phyloP scores from a whole-genome alignment of 768 basidiomycete species.

The Lactarius quietus region DNA sequence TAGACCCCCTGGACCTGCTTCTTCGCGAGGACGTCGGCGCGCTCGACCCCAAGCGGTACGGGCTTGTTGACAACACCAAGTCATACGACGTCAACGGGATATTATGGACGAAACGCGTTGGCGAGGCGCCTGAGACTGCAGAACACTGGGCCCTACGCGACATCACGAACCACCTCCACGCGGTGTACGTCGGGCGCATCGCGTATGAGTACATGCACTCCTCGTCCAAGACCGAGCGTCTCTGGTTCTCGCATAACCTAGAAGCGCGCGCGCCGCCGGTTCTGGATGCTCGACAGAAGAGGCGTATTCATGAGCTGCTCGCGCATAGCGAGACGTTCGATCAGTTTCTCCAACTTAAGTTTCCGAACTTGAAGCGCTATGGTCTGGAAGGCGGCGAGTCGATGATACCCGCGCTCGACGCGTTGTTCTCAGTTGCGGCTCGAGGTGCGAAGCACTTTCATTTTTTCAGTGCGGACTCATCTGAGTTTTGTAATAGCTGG shows the following conservation, averaged over 20 bases:
- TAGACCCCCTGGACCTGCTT: conserved; percentile 86
- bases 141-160: conserved; percentile 64
- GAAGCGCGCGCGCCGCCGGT: conserved; percentile 53
- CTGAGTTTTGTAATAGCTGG: conserved; percentile 42
- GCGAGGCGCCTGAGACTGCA: conserved; percentile 30
- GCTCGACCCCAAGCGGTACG: conserved; percentile 73
- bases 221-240: conserved; percentile 75
- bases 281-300: conserved; percentile 39
- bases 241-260: conserved; percentile 86
- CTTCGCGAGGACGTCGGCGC: conserved; percentile 79
- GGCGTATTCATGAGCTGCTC: conserved; percentile 63
- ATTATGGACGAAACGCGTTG: conserved; percentile 62
- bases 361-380: conserved; percentile 84
- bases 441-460: conserved; percentile 38
- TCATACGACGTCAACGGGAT: conserved; percentile 78
- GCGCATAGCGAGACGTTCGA: conserved; percentile 79
- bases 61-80: conserved; percentile 50
- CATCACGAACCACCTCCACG: conserved; percentile 65
- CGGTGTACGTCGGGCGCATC: conserved; percentile 78
- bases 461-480: conserved; percentile 1
- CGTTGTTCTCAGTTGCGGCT: conserved; percentile 66
- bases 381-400: conserved; percentile 92
- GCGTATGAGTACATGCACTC: conserved; percentile 94
- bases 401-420: conserved; percentile 85
- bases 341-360: conserved; percentile 80